These are phyloP conservation scores for Aureobasidium sp. DNA, from an alignment of 2,329 filamentous ascomycete genomes.

Conservation along the genomic window DNA sequence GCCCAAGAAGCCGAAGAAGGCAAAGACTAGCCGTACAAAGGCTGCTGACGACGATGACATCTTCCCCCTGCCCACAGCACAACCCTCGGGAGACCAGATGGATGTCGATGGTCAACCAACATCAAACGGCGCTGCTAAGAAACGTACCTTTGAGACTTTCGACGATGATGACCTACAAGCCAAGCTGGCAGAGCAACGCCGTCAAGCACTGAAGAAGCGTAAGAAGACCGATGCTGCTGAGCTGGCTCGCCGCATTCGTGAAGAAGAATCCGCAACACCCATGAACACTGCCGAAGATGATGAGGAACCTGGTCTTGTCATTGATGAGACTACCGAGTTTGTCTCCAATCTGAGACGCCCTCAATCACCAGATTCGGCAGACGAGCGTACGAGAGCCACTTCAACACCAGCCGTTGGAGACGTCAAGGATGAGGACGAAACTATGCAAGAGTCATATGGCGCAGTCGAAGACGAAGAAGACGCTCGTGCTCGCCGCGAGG, in stretches of 20 bases:
- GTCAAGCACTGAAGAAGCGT: slow-evolving; percentile 80
- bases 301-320: slow-evolving; percentile 64
- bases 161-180: slow-evolving; percentile 93
- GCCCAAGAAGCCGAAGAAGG: slow-evolving; percentile 73
- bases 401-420: slow-evolving; percentile 36
- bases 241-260: slow-evolving; percentile 68
- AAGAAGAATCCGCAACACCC: slow-evolving; percentile 49
- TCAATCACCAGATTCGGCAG: slow-evolving; percentile 28
- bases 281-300: slow-evolving; percentile 52
- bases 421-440: slow-evolving; percentile 42
- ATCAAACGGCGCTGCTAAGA: slow-evolving; percentile 19
- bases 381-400: slow-evolving; percentile 26
- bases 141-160: slow-evolving; percentile 44
- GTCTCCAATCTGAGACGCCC: slow-evolving; percentile 76
- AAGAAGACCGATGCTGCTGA: slow-evolving; percentile 84
- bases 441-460: slow-evolving; percentile 29
- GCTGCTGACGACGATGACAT: slow-evolving; percentile 54
- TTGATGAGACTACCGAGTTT: slow-evolving; percentile 94
- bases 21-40: slow-evolving; percentile 66
- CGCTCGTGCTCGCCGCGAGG: slow-evolving; percentile 36
- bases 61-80: slow-evolving; percentile 33
- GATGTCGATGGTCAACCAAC: slow-evolving; percentile 56
- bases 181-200: slow-evolving; percentile 73
- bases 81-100: slow-evolving; percentile 53
- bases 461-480: slow-evolving; percentile 43